Conservation (phyloP, 495 filamentous ascomycete species). For the Annulohypoxylon moriforme region DNA sequence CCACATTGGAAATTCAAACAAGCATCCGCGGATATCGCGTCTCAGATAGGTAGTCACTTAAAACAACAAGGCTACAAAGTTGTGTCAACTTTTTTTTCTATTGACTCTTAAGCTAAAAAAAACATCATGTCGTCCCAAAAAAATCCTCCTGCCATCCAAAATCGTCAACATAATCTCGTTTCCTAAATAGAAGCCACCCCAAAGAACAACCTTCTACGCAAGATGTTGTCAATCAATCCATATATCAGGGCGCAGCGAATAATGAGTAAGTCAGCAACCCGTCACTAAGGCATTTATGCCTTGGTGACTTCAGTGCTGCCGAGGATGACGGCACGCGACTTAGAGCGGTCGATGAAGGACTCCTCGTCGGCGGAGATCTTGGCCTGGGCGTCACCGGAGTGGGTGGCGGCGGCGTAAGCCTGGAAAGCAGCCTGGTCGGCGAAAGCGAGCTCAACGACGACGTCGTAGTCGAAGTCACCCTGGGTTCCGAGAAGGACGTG, state of each 20-base stretch:
- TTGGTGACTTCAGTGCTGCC: conserved; percentile 42
- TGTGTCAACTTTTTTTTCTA: background rate
- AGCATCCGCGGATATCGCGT: background rate
- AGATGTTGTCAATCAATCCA: background rate
- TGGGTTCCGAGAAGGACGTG: conserved; percentile 51
- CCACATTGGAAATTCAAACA: background rate
- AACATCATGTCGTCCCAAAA: background rate
- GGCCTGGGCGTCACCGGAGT: conserved; percentile 41
- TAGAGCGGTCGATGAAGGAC: conserved; percentile 49
- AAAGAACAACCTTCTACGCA: background rate
- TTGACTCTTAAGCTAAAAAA: background rate
- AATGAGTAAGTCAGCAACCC: background rate
- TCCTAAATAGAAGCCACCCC: background rate
- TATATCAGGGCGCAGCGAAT: background rate
- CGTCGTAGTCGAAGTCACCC: conserved; percentile 56
- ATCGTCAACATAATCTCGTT: background rate
- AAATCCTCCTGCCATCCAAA: conserved; percentile 3
- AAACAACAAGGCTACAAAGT: background rate
- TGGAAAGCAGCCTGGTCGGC: conserved; percentile 48
- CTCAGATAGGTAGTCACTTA: background rate
- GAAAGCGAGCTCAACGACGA: conserved; percentile 52
- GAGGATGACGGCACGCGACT: conserved; percentile 44
- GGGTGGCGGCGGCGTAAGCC: conserved; percentile 44
- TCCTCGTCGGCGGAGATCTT: conserved; percentile 46
- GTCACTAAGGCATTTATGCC: background rate